These are phyloP conservation scores for Rutidosis leptorrhynchoides DNA, from an alignment of 129 eudicot genomes.

Conservation along the genomic window DNA sequence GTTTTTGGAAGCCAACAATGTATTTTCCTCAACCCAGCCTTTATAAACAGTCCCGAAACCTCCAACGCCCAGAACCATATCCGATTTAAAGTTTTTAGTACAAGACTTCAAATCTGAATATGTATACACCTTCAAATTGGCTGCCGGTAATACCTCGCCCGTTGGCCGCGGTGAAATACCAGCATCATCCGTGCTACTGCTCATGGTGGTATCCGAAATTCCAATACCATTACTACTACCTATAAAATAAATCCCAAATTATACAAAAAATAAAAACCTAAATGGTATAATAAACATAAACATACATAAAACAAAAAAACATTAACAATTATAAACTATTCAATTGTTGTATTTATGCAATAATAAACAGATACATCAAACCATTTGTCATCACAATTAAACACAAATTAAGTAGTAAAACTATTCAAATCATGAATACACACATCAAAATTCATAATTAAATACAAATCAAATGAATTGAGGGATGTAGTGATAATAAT, in stretches of 20 bases:
- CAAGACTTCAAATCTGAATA: constrained; percentile 60
- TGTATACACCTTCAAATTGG: constrained; percentile 59
- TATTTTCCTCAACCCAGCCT: constrained; percentile 86
- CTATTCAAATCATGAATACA: too few relatives aligned
- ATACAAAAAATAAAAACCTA: not conserved
- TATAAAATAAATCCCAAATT: constrained; percentile 2
- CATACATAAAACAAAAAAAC: not conserved
- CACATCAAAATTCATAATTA: too few relatives aligned
- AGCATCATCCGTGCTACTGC: constrained; percentile 50
- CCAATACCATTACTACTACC: constrained; percentile 42
- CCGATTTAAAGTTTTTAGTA: constrained; percentile 62
- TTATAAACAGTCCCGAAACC: constrained; percentile 86
- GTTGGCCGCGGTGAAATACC: not conserved
- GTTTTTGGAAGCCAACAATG: constrained; percentile 42
- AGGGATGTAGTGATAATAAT: not conserved
- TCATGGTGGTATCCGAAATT: constrained; percentile 33
- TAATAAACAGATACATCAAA: too few relatives aligned
- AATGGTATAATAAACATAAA: too few relatives aligned
- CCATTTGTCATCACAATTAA: not conserved
- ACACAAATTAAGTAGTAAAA: not conserved
- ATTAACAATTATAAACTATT: not conserved
- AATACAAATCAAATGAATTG: too few relatives aligned
- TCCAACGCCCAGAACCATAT: constrained; percentile 67
- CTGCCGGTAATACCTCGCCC: constrained; percentile 62
- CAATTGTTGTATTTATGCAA: too few relatives aligned